Evolutionary conservation across 371 early-diverging fungal genomes (phyloP).

Genomic region (Batrachochytrium dendrobatidis): DNA sequence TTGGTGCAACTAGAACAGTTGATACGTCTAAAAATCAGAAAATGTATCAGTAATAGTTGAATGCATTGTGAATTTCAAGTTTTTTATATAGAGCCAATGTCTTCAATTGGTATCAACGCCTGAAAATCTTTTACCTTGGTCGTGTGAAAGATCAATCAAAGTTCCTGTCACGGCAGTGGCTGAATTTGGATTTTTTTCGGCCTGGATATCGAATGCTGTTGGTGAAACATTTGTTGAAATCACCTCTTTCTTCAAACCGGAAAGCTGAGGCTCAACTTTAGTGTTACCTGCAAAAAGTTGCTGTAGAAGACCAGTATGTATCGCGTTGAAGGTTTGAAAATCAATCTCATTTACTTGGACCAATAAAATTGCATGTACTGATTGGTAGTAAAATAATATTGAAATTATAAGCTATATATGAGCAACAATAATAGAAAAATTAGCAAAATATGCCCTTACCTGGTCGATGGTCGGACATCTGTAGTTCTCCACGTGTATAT

Average conservation of each 20-base stretch:
- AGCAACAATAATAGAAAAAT: background rate
- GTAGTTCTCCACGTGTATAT: conserved; percentile 59
- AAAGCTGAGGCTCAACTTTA: no score
- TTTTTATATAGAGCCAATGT: no score
- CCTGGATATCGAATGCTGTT: no score
- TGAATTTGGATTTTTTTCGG: background rate
- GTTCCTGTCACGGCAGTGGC: conserved; percentile 1
- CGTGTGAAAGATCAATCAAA: background rate
- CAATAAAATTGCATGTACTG: conserved; percentile 14
- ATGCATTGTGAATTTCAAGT: no score
- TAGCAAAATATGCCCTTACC: conserved; percentile 13
- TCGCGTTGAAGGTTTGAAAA: conserved; percentile 7
- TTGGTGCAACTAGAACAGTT: conserved; percentile 8
- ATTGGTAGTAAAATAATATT: background rate
- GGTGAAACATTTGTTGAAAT: no score
- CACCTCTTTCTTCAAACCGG: no score
- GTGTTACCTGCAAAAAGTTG: conserved; percentile 3
- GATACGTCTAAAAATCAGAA: conserved; percentile 12
- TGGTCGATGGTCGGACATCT: conserved; percentile 74
- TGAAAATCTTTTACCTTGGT: no score
- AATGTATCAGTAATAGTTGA: no score
- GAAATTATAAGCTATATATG: background rate
- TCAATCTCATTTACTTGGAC: conserved; percentile 17
- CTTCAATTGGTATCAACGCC: no score
- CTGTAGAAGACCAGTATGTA: conserved; percentile 15